Percentiles rank a stretch among this genome's conserved stretches.
Evolutionary conservation across 2,329 filamentous ascomycete genomes (phyloP).

Genomic region (Ophiostoma novo-ulmi): DNA sequence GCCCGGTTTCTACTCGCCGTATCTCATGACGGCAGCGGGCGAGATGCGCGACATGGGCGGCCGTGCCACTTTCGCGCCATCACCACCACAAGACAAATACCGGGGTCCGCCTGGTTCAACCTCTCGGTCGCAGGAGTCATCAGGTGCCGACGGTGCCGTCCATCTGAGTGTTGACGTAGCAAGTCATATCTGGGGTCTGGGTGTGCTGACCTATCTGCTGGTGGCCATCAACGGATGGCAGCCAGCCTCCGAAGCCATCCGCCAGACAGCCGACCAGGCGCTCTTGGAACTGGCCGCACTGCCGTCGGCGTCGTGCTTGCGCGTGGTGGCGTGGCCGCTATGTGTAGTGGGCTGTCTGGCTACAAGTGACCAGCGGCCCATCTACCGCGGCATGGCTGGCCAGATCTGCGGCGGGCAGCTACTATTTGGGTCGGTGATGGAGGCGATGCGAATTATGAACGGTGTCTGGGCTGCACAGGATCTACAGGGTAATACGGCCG

Average conservation of each 20-base stretch:
- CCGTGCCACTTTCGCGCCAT: not conserved
- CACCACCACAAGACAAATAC: not conserved
- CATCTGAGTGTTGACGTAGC: conserved; percentile 14
- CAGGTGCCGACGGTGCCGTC: conserved; percentile 2
- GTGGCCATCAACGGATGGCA: conserved; percentile 49
- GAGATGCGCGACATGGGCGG: not conserved
- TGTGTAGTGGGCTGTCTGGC: conserved; percentile 37
- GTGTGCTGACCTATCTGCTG: conserved; percentile 44
- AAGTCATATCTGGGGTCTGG: conserved; percentile 45
- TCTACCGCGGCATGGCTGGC: conserved; percentile 40
- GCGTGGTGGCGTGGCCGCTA: conserved; percentile 37
- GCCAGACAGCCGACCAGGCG: conserved; percentile 26
- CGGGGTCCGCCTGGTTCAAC: not conserved
- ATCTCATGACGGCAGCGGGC: not conserved
- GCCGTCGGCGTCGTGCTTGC: conserved; percentile 32
- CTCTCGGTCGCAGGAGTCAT: not conserved
- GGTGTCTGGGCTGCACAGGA: conserved; percentile 41
- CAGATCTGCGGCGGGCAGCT: conserved; percentile 41
- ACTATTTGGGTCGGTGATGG: conserved; percentile 43
- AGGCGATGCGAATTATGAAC: conserved; percentile 44
- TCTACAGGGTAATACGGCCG: conserved; percentile 31
- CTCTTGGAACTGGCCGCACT: conserved; percentile 27
- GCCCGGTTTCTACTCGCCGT: conserved; percentile 21
- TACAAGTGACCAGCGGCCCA: conserved; percentile 33
- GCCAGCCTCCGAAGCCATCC: conserved; percentile 24